Evolutionary conservation across 176 grass and related monocot genomes (phyloP).

Genomic region (Aegilops tauschii): DNA sequence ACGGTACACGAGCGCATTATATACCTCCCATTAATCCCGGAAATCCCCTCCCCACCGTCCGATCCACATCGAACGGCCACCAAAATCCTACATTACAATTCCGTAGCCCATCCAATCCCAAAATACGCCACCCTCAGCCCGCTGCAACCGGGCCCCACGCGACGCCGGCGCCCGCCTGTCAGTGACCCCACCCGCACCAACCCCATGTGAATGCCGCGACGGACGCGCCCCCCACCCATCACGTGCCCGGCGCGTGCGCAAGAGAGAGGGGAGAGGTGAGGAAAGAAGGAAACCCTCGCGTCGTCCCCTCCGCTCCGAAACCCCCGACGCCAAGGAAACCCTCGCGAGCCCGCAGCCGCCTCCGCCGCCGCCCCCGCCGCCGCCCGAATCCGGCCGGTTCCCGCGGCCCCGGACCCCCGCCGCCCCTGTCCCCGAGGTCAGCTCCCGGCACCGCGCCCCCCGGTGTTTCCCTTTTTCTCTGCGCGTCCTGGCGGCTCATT

Average conservation of each 20-base stretch:
- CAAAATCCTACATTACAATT: neutral
- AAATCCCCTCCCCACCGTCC: neutral
- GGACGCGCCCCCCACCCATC: neutral
- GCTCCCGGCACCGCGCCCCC: neutral
- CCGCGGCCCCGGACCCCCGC: neutral
- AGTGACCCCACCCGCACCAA: neutral
- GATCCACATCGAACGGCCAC: constrained; percentile 5
- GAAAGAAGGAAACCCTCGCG: constrained; percentile 34
- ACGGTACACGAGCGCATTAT: constrained; percentile 39
- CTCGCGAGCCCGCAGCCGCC: constrained; percentile 15
- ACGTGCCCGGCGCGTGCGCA: neutral
- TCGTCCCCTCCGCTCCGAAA: constrained; percentile 42
- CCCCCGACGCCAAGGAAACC: constrained; percentile 42
- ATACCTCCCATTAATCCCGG: constrained; percentile 13
- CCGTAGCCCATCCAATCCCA: neutral
- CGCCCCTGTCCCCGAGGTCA: constrained; percentile 33
- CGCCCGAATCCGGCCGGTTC: constrained; percentile 23
- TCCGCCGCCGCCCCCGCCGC: neutral
- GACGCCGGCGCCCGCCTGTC: neutral
- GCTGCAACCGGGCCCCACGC: neutral
- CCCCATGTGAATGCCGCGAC: constrained; percentile 30
- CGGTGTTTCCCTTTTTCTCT: neutral
- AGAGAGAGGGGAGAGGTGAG: constrained; percentile 8
- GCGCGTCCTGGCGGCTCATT: constrained; percentile 6
- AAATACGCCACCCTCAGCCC: neutral